Percentiles rank a stretch among this genome's conserved stretches.
phyloP scores from a whole-genome alignment of 257 asterid genomes.

The Scutellaria barbata region DNA sequence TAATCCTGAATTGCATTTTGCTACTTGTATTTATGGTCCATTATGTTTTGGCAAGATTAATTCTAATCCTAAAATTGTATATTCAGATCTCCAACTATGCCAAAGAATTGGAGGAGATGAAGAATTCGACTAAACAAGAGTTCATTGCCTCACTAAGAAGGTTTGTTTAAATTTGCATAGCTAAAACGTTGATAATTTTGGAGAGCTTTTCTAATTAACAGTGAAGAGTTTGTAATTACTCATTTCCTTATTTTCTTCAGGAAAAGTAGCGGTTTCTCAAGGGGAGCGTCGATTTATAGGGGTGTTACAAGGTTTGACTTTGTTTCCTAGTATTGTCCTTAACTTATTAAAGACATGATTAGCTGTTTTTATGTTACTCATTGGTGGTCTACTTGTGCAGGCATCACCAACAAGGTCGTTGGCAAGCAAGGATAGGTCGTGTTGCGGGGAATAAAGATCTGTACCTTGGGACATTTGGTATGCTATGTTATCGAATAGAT shows the following conservation, averaged over 20 bases:
- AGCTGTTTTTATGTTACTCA: constrained; percentile 1
- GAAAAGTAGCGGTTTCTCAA: constrained; percentile 92
- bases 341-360: not conserved
- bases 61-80: constrained; percentile 18
- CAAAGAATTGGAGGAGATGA: constrained; percentile 84
- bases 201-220: not conserved
- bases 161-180: constrained; percentile 37
- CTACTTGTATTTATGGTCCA: not conserved
- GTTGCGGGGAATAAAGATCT: constrained; percentile 95
- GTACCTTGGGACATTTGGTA: constrained; percentile 98
- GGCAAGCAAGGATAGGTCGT: constrained; percentile 99
- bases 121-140: constrained; percentile 75
- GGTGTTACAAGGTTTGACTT: constrained; percentile 79
- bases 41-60: not conserved
- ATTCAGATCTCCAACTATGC: constrained; percentile 63
- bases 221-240: not conserved
- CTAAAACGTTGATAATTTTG: not conserved
- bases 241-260: constrained; percentile 37
- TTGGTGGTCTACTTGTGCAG: constrained; percentile 43
- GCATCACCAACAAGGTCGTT: constrained; percentile 98
- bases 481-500: not conserved
- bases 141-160: constrained; percentile 94
- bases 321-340: not conserved
- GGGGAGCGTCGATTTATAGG: constrained; percentile 89
- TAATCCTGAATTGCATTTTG: not conserved